A percentile compares a stretch with the other conserved stretches of the same genome.
phyloP scores from a whole-genome alignment of 2,329 filamentous ascomycete species.

The Fusarium tupiense region DNA sequence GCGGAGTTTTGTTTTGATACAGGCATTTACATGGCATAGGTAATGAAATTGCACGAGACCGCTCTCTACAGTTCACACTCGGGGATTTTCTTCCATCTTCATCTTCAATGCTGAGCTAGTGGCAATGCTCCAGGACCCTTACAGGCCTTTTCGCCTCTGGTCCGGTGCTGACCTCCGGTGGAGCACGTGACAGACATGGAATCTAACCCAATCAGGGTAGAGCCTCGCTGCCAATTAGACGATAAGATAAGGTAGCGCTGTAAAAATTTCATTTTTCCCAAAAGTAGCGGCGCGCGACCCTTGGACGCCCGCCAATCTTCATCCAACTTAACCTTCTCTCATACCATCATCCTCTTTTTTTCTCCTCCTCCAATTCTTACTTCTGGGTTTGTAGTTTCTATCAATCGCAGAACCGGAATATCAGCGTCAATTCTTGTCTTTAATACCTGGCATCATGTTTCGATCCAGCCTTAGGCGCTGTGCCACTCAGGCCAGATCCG shows the following conservation, averaged over 20 bases:
- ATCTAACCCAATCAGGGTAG: slow-evolving; percentile 8
- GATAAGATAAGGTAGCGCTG: slow-evolving; percentile 19
- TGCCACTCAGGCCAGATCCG: slow-evolving; percentile 49
- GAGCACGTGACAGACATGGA: slow-evolving; percentile 13
- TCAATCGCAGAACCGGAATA: slow-evolving; percentile 17
- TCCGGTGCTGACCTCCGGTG: neutral
- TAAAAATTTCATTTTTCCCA: slow-evolving; percentile 21
- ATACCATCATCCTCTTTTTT: slow-evolving; percentile 6
- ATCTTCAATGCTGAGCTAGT: neutral
- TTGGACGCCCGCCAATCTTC: slow-evolving; percentile 28
- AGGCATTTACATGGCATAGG: neutral
- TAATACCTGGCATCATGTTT: slow-evolving; percentile 44
- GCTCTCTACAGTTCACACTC: neutral
- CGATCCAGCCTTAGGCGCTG: slow-evolving; percentile 53
- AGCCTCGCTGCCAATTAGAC: neutral
- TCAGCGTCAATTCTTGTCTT: slow-evolving; percentile 2
- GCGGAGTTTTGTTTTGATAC: neutral
- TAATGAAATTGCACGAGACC: neutral
- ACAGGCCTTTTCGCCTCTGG: neutral
- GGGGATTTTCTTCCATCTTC: neutral
- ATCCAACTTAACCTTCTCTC: slow-evolving; percentile 18
- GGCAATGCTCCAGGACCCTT: neutral
- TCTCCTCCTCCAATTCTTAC: slow-evolving; percentile 9
- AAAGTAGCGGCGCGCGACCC: slow-evolving; percentile 17
- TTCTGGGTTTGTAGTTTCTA: slow-evolving; percentile 6